These are phyloP conservation scores for Vigna reflexopilosa DNA, from an alignment of 306 rosid genomes.

Conservation along the genomic window DNA sequence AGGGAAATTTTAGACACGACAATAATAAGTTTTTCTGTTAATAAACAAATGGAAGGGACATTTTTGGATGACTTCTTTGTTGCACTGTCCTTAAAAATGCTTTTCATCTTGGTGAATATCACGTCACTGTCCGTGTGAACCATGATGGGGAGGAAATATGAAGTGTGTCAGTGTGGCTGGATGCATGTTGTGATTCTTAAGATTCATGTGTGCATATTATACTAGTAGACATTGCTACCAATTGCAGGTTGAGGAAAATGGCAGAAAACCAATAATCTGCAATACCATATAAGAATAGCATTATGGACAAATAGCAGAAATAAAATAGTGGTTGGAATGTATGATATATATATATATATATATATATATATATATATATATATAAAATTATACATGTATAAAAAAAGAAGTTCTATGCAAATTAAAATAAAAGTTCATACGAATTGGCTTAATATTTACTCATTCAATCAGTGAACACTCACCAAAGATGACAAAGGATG, in stretches of 20 bases:
- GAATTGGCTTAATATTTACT: neutral
- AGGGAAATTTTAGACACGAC: conserved; percentile 29
- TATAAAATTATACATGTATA: neutral
- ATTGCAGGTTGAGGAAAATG: neutral
- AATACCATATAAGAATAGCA: neutral
- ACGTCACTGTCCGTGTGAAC: neutral
- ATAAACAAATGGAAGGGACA: conserved; percentile 21
- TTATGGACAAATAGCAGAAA: neutral
- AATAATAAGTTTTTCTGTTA: neutral
- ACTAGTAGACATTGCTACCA: neutral
- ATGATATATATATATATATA: neutral
- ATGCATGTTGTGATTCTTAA: neutral
- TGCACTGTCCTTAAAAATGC: conserved; percentile 16
- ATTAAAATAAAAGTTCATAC: neutral
- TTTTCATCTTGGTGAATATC: conserved; percentile 1
- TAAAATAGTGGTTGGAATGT: neutral
- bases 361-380: too few species aligned
- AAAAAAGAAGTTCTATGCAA: neutral
- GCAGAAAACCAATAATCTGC: neutral
- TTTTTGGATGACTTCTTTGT: conserved; percentile 36
- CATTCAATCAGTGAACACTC: neutral
- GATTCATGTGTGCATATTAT: neutral
- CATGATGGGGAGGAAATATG: neutral
- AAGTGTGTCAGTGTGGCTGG: neutral
- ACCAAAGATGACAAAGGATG: neutral